These are phyloP conservation scores for Calocera cornea DNA, from an alignment of 768 basidiomycete species.

Conservation along the genomic window DNA sequence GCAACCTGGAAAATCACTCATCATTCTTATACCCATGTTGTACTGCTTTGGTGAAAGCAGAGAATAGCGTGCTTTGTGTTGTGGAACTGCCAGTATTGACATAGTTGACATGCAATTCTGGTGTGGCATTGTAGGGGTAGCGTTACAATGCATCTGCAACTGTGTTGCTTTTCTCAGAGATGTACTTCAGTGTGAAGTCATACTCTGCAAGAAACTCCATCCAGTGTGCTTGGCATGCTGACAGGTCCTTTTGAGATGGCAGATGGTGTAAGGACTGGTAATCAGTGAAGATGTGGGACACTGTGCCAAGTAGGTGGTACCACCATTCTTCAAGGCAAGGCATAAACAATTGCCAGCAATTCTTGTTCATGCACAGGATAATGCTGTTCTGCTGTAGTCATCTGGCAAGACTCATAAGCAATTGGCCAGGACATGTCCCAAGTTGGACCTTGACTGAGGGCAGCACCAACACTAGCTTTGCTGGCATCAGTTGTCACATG, in stretches of 20 bases:
- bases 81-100: background rate
- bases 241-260: constrained; percentile 24
- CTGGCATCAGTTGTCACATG: too few relatives aligned
- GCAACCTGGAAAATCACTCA: constrained; percentile 8
- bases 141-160: constrained; percentile 32
- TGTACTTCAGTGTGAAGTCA: constrained; percentile 26
- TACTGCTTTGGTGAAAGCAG: background rate
- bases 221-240: constrained; percentile 28
- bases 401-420: constrained; percentile 23
- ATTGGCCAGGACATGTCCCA: constrained; percentile 25
- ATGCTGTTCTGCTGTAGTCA: constrained; percentile 23
- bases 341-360: constrained; percentile 26
- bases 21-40: constrained; percentile 11
- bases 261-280: constrained; percentile 27
- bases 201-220: constrained; percentile 24
- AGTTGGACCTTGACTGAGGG: too few relatives aligned
- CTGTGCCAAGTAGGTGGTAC: constrained; percentile 16
- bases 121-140: constrained; percentile 11
- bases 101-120: background rate
- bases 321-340: constrained; percentile 16
- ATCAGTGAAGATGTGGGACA: constrained; percentile 25
- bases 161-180: constrained; percentile 29
- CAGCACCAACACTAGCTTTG: too few relatives aligned
- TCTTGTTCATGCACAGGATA: constrained; percentile 32
- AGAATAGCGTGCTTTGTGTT: background rate